phyloP scores from a whole-genome alignment of 768 basidiomycete genomes.

The Suillus luteus region DNA sequence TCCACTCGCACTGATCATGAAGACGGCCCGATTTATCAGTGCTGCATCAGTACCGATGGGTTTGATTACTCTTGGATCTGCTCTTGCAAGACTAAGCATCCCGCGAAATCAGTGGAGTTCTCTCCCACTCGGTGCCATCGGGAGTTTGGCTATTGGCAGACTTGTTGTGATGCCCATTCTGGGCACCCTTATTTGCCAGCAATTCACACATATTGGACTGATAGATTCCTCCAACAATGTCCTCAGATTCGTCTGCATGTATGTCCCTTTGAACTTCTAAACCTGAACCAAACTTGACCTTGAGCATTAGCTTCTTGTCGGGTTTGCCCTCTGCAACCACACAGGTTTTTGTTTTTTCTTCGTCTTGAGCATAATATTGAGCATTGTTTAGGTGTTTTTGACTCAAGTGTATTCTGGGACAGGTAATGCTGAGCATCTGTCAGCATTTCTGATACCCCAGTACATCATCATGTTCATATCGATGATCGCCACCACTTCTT shows the following conservation, averaged over 20 bases:
- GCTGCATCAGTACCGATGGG: conserved; percentile 65
- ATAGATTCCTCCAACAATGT: conserved; percentile 57
- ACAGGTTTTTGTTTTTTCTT: conserved; percentile 40
- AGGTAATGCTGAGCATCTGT: conserved; percentile 61
- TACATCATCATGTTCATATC: conserved; percentile 43
- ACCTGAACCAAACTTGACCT: not conserved
- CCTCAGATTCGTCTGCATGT: conserved; percentile 70
- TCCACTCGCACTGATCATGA: conserved; percentile 61
- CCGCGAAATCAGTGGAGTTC: conserved; percentile 46
- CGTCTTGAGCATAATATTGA: conserved; percentile 1
- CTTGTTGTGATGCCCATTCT: conserved; percentile 60
- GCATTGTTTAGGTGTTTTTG: conserved; percentile 49
- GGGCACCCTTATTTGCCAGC: conserved; percentile 58
- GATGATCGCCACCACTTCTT: conserved; percentile 41
- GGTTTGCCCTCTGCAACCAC: conserved; percentile 63
- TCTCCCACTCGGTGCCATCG: conserved; percentile 55
- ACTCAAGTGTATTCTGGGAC: conserved; percentile 70
- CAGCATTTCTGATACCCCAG: conserved; percentile 65
- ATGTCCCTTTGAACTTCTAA: conserved; percentile 27
- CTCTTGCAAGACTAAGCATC: conserved; percentile 58
- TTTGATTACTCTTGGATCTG: conserved; percentile 61
- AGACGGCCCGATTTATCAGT: conserved; percentile 60
- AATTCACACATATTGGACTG: conserved; percentile 47
- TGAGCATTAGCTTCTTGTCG: conserved; percentile 49
- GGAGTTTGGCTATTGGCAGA: conserved; percentile 52